Evolutionary conservation across 441 rosid genomes (phyloP).

Genomic region (Brassica balearica): DNA sequence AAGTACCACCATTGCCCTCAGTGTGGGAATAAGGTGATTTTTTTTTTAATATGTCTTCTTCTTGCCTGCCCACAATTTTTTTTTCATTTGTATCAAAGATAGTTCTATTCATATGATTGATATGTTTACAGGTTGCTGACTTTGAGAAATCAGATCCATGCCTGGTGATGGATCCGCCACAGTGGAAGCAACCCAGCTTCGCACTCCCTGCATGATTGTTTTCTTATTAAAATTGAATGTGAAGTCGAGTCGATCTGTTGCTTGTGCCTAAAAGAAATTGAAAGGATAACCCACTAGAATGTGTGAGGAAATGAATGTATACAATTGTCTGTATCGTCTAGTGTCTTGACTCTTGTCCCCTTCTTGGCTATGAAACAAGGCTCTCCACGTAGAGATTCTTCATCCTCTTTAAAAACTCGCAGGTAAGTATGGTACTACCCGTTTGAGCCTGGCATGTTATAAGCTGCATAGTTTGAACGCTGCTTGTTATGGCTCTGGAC

Average conservation of each 20-base stretch:
- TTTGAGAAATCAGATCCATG: conserved; percentile 81
- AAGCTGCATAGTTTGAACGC: neutral
- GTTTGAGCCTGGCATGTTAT: neutral
- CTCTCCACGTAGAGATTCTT: neutral
- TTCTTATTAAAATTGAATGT: neutral
- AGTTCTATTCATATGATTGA: neutral
- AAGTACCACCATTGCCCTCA: conserved; percentile 87
- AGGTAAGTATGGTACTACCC: neutral
- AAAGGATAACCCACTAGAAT: neutral
- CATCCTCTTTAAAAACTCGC: neutral
- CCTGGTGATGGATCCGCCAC: conserved; percentile 78
- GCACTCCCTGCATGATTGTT: conserved; percentile 44
- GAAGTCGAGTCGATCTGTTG: conserved; percentile 29
- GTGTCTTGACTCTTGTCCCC: conserved; percentile 12
- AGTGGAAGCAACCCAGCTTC: conserved; percentile 46
- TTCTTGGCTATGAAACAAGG: conserved; percentile 13
- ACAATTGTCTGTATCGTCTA: conserved; percentile 4
- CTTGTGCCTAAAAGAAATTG: neutral
- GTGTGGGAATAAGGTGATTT: conserved; percentile 53
- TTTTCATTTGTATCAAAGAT: neutral
- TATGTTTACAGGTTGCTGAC: conserved; percentile 68
- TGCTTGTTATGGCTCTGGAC: neutral
- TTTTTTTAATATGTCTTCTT: neutral
- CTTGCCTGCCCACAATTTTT: neutral
- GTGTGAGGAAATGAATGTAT: conserved; percentile 21